A percentile compares a stretch with the other conserved stretches of the same genome.
Conservation (phyloP, 306 rosid genomes). For the Parietaria judaica region DNA sequence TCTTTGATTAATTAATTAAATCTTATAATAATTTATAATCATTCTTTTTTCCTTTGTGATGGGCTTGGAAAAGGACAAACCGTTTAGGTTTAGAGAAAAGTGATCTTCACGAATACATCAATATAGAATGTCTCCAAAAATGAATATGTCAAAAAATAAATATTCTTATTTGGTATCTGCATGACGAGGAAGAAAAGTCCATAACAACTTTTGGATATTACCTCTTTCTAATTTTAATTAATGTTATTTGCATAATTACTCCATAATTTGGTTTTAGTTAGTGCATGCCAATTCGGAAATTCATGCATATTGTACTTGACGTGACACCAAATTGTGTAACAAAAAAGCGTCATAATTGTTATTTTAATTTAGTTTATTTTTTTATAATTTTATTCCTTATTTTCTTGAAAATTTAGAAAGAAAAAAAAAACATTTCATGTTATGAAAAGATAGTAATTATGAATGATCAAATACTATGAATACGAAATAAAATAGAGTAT, state of each 20-base stretch:
- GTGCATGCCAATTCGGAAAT: slow-evolving; percentile 25
- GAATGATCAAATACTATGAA: too few species aligned
- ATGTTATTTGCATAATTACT: neutral
- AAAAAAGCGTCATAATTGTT: neutral
- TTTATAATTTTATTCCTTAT: too few species aligned
- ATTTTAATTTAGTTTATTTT: too few species aligned
- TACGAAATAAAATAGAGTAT: too few species aligned
- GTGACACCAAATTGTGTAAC: neutral
- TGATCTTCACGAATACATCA: neutral
- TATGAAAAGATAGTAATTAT: too few species aligned
- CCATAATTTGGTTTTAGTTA: slow-evolving; percentile 20
- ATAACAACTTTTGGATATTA: slow-evolving; percentile 28
- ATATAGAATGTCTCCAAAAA: neutral
- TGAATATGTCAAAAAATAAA: slow-evolving; percentile 5
- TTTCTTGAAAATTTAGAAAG: too few species aligned
- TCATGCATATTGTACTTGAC: slow-evolving; percentile 2
- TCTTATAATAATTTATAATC: neutral
- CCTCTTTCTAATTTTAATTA: neutral
- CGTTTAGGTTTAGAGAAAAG: neutral
- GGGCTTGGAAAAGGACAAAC: neutral
- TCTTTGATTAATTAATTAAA: neutral
- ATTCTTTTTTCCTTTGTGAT: neutral
- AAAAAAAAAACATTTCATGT: too few species aligned
- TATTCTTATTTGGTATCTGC: slow-evolving; percentile 13
- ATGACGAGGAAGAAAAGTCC: slow-evolving; percentile 31